Conservation (phyloP, 2,329 filamentous ascomycete genomes). For the Trichocomaceae sp. region DNA sequence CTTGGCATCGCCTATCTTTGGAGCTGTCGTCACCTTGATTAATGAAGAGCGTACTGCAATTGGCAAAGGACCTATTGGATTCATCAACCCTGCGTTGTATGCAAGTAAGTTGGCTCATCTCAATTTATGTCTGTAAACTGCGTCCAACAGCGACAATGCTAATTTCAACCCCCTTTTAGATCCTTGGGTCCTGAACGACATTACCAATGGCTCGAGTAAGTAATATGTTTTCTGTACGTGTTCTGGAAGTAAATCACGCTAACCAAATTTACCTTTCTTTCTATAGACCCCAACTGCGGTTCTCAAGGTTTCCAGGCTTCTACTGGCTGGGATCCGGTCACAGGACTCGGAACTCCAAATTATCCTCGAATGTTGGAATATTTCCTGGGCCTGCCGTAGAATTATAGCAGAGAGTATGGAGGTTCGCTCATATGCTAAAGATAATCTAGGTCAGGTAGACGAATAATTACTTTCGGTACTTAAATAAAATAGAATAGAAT, state of each 20-base stretch:
- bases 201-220: conserved; percentile 13
- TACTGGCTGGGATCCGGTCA: conserved; percentile 27
- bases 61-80: conserved; percentile 11
- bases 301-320: conserved; percentile 9
- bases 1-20: conserved; percentile 7
- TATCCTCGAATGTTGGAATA: conserved; percentile 9
- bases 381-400: conserved; percentile 9
- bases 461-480: background rate
- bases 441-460: background rate
- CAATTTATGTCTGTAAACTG: background rate
- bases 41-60: conserved; percentile 9
- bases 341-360: conserved; percentile 26
- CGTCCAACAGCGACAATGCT: background rate
- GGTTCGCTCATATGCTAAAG: background rate
- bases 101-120: conserved; percentile 3
- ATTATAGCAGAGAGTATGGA: background rate
- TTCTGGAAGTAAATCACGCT: background rate
- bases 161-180: background rate
- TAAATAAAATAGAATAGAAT: background rate
- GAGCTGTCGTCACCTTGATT: conserved; percentile 6
- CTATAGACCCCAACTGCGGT: conserved; percentile 11
- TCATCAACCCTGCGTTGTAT: conserved; percentile 12
- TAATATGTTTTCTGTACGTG: background rate
- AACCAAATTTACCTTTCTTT: background rate
- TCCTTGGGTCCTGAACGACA: conserved; percentile 10